These are phyloP conservation scores for Wickerhamiella slavikovae DNA, from an alignment of 805 yeast genomes.

Conservation along the genomic window DNA sequence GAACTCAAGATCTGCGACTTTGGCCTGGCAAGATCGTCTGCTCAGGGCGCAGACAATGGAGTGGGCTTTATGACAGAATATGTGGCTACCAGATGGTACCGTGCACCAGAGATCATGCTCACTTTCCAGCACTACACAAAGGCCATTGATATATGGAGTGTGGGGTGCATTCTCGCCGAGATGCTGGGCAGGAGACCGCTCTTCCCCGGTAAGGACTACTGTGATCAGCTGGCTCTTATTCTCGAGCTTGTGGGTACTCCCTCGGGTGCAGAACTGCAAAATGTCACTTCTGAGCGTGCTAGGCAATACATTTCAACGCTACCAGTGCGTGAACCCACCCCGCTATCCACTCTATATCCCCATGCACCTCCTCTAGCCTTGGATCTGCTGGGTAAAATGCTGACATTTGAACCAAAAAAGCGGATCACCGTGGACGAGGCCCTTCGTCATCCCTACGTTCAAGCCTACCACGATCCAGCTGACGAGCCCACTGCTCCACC, in stretches of 20 bases:
- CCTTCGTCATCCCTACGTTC: constrained; percentile 66
- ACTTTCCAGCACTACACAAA: constrained; percentile 87
- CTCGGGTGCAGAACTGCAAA: constrained; percentile 39
- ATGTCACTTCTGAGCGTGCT: constrained; percentile 72
- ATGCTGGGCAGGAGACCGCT: constrained; percentile 77
- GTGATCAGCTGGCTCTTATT: constrained; percentile 81
- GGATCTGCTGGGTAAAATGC: constrained; percentile 56
- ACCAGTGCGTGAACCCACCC: constrained; percentile 31
- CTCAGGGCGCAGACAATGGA: constrained; percentile 51
- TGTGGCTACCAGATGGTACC: constrained; percentile 96
- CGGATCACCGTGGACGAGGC: constrained; percentile 83
- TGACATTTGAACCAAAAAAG: constrained; percentile 68
- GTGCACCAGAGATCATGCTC: constrained; percentile 96
- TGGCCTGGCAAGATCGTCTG: constrained; percentile 85
- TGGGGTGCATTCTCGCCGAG: constrained; percentile 93
- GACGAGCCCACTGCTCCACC: constrained; percentile 50
- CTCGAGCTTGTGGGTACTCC: constrained; percentile 85
- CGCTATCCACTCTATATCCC: constrained; percentile 34
- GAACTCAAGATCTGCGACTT: constrained; percentile 92
- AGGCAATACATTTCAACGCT: constrained; percentile 77
- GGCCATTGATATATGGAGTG: constrained; percentile 96
- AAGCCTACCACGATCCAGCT: constrained; percentile 79
- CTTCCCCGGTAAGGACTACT: constrained; percentile 89
- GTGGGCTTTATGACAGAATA: constrained; percentile 93
- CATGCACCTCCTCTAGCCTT: constrained; percentile 72